Base-by-base conservation (phyloP, 768 basidiomycete genomes). In the Daedaleopsis sinensis region DNA sequence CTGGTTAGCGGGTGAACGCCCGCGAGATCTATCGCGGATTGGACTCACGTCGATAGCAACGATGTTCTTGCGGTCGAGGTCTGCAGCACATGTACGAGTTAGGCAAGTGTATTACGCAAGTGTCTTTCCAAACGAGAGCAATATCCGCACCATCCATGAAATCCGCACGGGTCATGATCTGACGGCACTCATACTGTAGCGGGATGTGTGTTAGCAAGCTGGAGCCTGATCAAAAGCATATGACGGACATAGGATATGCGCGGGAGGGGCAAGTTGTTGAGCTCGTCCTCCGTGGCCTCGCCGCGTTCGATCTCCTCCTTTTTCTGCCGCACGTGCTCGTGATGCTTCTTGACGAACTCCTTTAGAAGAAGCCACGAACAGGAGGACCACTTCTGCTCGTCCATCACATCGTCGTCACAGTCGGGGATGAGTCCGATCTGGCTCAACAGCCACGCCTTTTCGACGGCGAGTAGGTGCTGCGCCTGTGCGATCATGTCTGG, bases 381-480 rank as follows among this genome's bases (percentile, higher is more conserved):
- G 44, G 86, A 86, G 66, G 83, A 85, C 86, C 88, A 89, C 83
- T 90, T 90, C 85, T 91, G 89, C 86, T 94, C 94, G 73, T 94
- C 93, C 93, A 91, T 92, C 59, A 91, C 86, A 68, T 91, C 89
- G 74, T 92, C 90, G 71, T 94, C 92, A 68, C 85, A 88, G 69
- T 92, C 92, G 9, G 84, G 83, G 59, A 94, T 94, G 51, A 93
- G 78, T 3, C 90, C 91, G 46, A 93, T 89, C 72, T 89, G 88
- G 68, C 87, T 89, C 23, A 88, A 78, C 36, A 94, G 76, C 90
- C 91, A 94, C 27, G 81, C 86, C 68, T 90, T 91, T 75, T 95
- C 93, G 11, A 84, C 81, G n/a, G 77, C 68, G 3, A 92, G 77
- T 69, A 92, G 74, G 55, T 87, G 79, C 58, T 80, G 74, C n/a